These are phyloP conservation scores for Taphrina pruni DNA, from an alignment of 1,139 yeast species.

Conservation along the genomic window DNA sequence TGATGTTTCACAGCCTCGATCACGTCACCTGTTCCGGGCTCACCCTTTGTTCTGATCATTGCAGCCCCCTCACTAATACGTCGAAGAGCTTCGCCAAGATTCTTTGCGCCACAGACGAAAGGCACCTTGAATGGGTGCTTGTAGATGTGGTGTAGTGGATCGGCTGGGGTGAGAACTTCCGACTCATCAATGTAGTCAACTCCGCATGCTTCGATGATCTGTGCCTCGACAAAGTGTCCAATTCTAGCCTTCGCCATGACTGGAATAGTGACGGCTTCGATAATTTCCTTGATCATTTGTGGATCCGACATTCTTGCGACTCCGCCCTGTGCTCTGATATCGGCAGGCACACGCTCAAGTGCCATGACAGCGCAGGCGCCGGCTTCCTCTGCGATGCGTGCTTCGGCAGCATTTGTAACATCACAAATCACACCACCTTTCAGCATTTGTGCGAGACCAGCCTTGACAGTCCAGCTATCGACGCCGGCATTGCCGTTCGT, in stretches of 20 bases:
- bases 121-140: conserved; percentile 72
- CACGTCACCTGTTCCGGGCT: conserved; percentile 88
- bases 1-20: conserved; percentile 85
- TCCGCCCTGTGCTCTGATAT: conserved; percentile 80
- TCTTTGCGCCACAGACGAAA: conserved; percentile 84
- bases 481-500: conserved; percentile 17
- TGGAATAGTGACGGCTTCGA: conserved; percentile 61
- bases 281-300: conserved; percentile 74
- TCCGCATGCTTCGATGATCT: conserved; percentile 69
- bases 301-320: conserved; percentile 92
- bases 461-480: conserved; percentile 63
- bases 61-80: conserved; percentile 86
- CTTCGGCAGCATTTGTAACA: conserved; percentile 58
- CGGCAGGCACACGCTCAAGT: conserved; percentile 83
- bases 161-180: conserved; percentile 54
- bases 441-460: conserved; percentile 87
- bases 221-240: conserved; percentile 86
- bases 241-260: conserved; percentile 91
- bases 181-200: conserved; percentile 86
- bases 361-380: conserved; percentile 96
- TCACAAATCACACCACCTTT: conserved; percentile 77
- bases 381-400: conserved; percentile 74
- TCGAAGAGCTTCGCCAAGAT: conserved; percentile 83
- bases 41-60: conserved; percentile 87
- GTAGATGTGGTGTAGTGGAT: conserved; percentile 68